Evolutionary conservation across 352 stramenopile genomes (phyloP), one percentile per base, ranked within the genome.

Genomic region (Chrysophaeum taylorii): DNA sequence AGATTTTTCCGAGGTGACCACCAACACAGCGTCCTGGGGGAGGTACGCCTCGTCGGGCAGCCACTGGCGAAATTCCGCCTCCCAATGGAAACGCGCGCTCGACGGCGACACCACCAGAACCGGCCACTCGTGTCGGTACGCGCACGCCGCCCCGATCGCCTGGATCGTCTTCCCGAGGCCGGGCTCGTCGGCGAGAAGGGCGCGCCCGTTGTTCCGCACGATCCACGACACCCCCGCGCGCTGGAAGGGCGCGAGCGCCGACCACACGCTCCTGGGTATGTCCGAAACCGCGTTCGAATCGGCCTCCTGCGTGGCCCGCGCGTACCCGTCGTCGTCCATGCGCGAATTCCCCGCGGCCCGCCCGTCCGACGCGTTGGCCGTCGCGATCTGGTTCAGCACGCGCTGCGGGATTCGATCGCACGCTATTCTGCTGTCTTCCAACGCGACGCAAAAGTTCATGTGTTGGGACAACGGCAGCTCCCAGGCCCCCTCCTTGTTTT

Each of bases 151-250:
- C 1, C 33, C 57, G 18, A 66, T 66, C 14, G 57, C 57, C 27
- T 73, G 39, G 29, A 80, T 78, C 0, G 77, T 84, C 69, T 82
- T 84, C 14, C 78, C 78, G 33, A 82, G 70, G 9, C 79, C 80
- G 78, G 84, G 84, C 69, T 84, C 80, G 64, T 85, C 80, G 29
- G 68, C 80, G 37, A 85, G 76, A 35, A 85, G 63, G 12, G 74
- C 77, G 31, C 75, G 64, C 29, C 77, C 77, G 15, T 72, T 50
- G 4, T 64, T 41, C 27, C 37, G 0, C 4, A 72, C 25, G 37
- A 70, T 68, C 64, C 66, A 75, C 9, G 25, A 39, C 2, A 75
- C 70, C 1, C 54, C 70, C 31, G 71, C 33, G 31, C n/a, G 18
- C 45, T 71, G 66, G 29, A 69, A 69, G 2, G 38, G 38, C 27